A percentile compares a stretch with the other conserved stretches of the same genome.
phyloP scores from a whole-genome alignment of 257 asterid genomes.

The Capsicum pubescens region DNA sequence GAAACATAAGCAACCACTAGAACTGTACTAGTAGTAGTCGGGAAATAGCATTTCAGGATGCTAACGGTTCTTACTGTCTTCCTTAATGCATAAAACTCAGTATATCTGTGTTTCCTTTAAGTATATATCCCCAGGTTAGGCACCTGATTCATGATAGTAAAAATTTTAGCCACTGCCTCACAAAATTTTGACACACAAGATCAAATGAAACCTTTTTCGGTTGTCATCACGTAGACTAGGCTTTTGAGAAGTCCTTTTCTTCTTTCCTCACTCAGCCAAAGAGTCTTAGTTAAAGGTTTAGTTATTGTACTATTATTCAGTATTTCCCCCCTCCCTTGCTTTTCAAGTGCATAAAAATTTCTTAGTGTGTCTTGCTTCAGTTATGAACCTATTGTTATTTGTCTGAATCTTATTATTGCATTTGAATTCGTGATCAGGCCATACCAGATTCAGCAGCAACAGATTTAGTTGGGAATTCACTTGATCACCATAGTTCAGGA shows the following conservation, averaged over 20 bases:
- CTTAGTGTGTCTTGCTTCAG: neutral
- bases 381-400: neutral
- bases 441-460: slow-evolving; percentile 38
- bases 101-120: neutral
- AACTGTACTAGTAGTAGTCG: neutral
- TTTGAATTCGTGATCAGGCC: slow-evolving; percentile 44
- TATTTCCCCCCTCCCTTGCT: neutral
- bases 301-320: neutral
- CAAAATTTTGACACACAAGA: neutral
- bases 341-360: neutral
- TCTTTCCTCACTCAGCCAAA: neutral
- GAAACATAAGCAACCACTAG: neutral
- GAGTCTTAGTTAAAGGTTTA: neutral
- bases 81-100: neutral
- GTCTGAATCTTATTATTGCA: neutral
- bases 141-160: neutral
- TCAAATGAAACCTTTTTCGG: neutral
- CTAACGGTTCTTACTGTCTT: neutral
- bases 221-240: neutral
- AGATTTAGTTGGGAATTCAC: slow-evolving; percentile 42
- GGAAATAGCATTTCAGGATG: neutral
- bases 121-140: neutral
- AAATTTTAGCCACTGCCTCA: neutral
- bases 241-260: neutral
- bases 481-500: slow-evolving; percentile 80